Conservation (phyloP, 2,329 filamentous ascomycete genomes). For the Mycosphaerella arachidis region DNA sequence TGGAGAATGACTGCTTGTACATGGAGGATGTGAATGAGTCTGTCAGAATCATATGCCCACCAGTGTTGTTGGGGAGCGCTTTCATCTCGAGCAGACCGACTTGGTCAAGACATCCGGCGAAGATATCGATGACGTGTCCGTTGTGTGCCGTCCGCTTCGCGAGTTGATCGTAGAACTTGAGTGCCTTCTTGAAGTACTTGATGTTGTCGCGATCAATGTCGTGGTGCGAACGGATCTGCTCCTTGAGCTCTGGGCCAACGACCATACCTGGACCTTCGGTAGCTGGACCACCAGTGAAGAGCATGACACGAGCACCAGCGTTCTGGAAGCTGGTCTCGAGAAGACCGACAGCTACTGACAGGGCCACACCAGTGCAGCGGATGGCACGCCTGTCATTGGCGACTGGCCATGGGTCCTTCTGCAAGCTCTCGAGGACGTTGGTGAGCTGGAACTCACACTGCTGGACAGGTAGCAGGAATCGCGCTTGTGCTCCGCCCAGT, state of each 20-base stretch:
- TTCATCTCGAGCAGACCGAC: slow-evolving; percentile 98
- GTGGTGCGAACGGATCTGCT: slow-evolving; percentile 96
- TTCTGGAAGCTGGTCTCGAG: slow-evolving; percentile 96
- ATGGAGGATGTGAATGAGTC: slow-evolving; percentile 98
- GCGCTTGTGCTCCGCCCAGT: slow-evolving; percentile 73
- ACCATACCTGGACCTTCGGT: slow-evolving; percentile 97
- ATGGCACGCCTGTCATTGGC: slow-evolving; percentile 86
- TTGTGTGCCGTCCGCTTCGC: slow-evolving; percentile 95
- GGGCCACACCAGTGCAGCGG: slow-evolving; percentile 90
- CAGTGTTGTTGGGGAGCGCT: slow-evolving; percentile 89
- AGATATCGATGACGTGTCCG: slow-evolving; percentile 95
- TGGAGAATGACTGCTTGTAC: slow-evolving; percentile 97
- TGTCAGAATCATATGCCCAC: slow-evolving; percentile 95
- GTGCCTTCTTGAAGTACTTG: slow-evolving; percentile 98
- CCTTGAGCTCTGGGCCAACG: slow-evolving; percentile 88
- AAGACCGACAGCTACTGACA: slow-evolving; percentile 88
- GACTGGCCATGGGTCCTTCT: slow-evolving; percentile 96
- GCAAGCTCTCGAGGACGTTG: slow-evolving; percentile 88
- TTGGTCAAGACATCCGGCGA: slow-evolving; percentile 94
- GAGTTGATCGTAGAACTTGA: slow-evolving; percentile 95
- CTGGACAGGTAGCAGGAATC: slow-evolving; percentile 89
- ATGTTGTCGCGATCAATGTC: slow-evolving; percentile 98
- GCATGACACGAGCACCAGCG: slow-evolving; percentile 90
- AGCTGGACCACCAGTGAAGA: slow-evolving; percentile 89
- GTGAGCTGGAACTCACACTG: slow-evolving; percentile 97